These are phyloP conservation scores for Geosmithia putterillii DNA, from an alignment of 2,329 filamentous ascomycete species.

Conservation along the genomic window DNA sequence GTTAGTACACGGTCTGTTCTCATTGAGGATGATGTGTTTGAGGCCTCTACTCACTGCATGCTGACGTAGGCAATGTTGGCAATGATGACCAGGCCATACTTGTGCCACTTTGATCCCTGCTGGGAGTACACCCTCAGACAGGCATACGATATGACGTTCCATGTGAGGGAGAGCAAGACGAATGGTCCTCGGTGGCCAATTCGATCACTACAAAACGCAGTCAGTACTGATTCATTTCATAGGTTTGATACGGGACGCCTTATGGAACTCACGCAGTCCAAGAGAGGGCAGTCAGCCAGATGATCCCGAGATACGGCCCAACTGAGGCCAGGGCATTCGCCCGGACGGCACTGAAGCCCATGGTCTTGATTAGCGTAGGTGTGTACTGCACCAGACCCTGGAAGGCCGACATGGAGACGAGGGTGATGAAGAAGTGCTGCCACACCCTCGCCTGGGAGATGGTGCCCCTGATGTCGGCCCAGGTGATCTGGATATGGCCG, in stretches of 20 bases:
- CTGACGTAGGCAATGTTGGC: background rate
- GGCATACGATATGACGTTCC: background rate
- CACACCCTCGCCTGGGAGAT: background rate
- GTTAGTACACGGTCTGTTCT: background rate
- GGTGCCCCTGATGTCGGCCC: constrained; percentile 1
- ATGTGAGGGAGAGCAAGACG: background rate
- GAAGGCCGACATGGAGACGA: constrained; percentile 7
- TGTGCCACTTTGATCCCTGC: background rate
- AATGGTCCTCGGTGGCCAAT: background rate
- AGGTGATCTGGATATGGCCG: background rate
- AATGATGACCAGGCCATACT: background rate
- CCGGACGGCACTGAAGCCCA: constrained; percentile 6
- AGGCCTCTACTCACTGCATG: background rate
- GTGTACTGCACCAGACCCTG: constrained; percentile 5
- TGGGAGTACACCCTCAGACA: background rate
- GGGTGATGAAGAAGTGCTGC: constrained; percentile 5
- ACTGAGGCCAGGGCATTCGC: constrained; percentile 6
- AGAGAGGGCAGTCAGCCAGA: background rate
- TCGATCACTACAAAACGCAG: background rate
- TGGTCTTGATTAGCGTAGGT: constrained; percentile 7
- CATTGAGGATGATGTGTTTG: background rate
- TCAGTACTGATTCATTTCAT: background rate
- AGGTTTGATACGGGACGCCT: too few relatives aligned
- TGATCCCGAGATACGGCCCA: background rate
- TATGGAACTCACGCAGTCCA: background rate